Conservation (phyloP, 2,329 filamentous ascomycete genomes). For the Pseudocercospora musae region DNA sequence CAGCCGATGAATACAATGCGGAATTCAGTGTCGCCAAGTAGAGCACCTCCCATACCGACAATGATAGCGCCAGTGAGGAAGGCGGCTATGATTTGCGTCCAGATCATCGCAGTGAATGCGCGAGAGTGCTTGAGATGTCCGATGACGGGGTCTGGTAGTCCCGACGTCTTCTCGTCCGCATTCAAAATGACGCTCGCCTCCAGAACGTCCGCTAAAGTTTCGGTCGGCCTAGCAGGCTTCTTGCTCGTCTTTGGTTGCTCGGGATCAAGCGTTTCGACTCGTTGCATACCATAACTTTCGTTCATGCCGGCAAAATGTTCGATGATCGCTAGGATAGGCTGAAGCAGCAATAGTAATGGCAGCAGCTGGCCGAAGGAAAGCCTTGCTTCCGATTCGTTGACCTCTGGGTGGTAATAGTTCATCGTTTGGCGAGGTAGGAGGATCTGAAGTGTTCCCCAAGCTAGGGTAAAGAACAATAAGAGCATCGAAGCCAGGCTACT, state of each 20-base stretch:
- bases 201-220: not conserved
- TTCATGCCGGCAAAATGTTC: not conserved
- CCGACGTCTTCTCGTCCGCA: not conserved
- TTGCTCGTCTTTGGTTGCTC: too few relatives aligned
- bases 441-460: conserved; percentile 8
- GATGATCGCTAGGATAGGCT: not conserved
- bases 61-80: not conserved
- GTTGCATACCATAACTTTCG: too few relatives aligned
- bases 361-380: conserved; percentile 7
- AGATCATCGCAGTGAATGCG: not conserved
- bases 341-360: conserved; percentile 4
- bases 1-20: not conserved
- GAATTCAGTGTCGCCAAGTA: not conserved
- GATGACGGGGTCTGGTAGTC: not conserved
- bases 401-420: not conserved
- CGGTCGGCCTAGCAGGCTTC: too few relatives aligned
- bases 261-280: too few relatives aligned
- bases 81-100: not conserved
- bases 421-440: not conserved
- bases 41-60: not conserved
- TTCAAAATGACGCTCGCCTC: not conserved
- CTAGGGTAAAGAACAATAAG: not conserved
- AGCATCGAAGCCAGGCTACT: not conserved
- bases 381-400: not conserved
- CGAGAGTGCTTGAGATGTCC: not conserved